Conservation (phyloP, 345 rosid genomes). For the Linum trigynum region DNA sequence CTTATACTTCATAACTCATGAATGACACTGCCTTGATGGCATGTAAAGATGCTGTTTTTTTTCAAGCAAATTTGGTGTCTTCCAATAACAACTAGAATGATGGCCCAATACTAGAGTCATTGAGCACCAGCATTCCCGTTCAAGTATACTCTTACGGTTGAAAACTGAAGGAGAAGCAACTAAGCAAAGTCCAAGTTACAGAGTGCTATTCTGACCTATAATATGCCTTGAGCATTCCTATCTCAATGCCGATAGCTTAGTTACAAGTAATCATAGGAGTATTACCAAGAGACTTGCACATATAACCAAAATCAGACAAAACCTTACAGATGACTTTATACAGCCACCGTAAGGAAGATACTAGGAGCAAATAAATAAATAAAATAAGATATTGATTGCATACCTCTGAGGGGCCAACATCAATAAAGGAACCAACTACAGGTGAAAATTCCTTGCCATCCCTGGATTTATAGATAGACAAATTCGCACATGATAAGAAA, state of each 20-base stretch:
- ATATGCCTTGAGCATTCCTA: no score
- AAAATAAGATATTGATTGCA: neutral
- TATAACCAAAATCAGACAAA: neutral
- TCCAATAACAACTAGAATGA: neutral
- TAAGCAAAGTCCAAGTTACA: no score
- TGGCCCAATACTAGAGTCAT: neutral
- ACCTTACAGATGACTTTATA: neutral
- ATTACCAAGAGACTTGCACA: neutral
- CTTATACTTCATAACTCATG: no score
- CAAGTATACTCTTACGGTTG: no score
- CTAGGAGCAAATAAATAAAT: neutral
- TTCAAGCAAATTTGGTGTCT: no score
- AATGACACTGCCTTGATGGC: no score
- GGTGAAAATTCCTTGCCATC: constrained; percentile 87
- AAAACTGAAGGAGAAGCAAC: no score
- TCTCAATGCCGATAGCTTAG: neutral
- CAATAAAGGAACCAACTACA: constrained; percentile 58
- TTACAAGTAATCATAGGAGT: neutral
- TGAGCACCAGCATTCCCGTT: no score
- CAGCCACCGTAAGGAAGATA: neutral
- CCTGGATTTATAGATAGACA: constrained; percentile 26
- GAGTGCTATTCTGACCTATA: no score
- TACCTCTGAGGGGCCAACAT: constrained; percentile 62
- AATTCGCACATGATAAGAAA: neutral
- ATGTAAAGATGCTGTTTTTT: no score